A percentile compares a stretch with the other conserved stretches of the same genome.
These are phyloP conservation scores for Rhizopogon salebrosus DNA, from an alignment of 768 basidiomycete species.

Conservation along the genomic window DNA sequence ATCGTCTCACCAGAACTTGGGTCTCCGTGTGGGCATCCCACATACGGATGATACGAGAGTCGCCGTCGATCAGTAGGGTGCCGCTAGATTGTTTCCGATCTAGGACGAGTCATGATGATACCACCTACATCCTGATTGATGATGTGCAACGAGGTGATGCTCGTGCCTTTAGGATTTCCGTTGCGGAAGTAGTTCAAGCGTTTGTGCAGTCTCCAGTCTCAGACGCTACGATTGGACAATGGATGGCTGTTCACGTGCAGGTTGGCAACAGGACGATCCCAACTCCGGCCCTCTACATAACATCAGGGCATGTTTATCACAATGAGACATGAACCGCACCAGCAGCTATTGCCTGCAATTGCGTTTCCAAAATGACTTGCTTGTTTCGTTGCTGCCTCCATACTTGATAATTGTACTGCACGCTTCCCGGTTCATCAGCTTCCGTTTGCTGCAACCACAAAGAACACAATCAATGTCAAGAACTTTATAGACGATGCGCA, in stretches of 20 bases:
- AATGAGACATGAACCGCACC: conserved; percentile 40
- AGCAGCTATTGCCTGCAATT: conserved; percentile 64
- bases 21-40: conserved; percentile 96
- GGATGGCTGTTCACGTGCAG: conserved; percentile 58
- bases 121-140: conserved; percentile 96
- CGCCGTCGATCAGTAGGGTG: conserved; percentile 83
- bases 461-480: conserved; percentile 8
- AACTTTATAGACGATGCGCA: not conserved
- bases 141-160: conserved; percentile 83
- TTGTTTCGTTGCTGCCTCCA: conserved; percentile 94
- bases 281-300: conserved; percentile 49
- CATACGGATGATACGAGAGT: conserved; percentile 80
- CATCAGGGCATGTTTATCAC: not conserved
- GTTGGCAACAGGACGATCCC: conserved; percentile 71
- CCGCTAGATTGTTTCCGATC: conserved; percentile 94
- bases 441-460: conserved; percentile 68
- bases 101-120: conserved; percentile 81
- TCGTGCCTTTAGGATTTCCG: conserved; percentile 76
- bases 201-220: conserved; percentile 87
- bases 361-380: conserved; percentile 63
- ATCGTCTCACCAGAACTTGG: conserved; percentile 56
- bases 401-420: conserved; percentile 90
- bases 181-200: conserved; percentile 84
- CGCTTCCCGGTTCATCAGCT: conserved; percentile 91
- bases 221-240: conserved; percentile 68